Evolutionary conservation across 2,329 filamentous ascomycete species (phyloP), one percentile per base, ranked within the genome.

Genomic region (Ophiocordyceps australis): DNA sequence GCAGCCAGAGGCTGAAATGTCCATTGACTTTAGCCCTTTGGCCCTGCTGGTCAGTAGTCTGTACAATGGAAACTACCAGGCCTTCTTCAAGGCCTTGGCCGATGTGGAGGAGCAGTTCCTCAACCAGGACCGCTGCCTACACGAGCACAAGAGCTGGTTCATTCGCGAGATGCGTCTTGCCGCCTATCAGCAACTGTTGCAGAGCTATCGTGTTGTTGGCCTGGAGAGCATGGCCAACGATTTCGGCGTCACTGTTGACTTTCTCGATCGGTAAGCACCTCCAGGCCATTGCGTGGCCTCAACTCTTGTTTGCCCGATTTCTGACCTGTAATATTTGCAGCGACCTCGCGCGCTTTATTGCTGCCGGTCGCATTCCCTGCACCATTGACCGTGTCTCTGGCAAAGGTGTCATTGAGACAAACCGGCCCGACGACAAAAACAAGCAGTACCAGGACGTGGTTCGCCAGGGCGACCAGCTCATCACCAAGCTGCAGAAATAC

Each of bases 401-500:
- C 38, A 89, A 91, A 51, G 86, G 86, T 27, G 79, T 95, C 39
- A 95, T 98, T 42, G 89, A 95, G 65, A 98, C 89, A 23, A 94
- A 94, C 59, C 70, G 89, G 28, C 85, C 86, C 7, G 89, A 95
- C 49, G 85, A 93, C 59, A 98, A 98, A 74, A 95, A 95, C 65
- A 94, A 93, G 67, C 89, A 98, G 59, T 98, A 98, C 55, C 79
- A 85, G 41, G 89, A 98, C 42, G 83, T 95, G 20, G 83, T 98
- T 33, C 89, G 89, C 59, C 89, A 95, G 50, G 89, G 89, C 17
- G 89, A 98, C 52, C 80, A 92, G 54, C 65, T 98, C 35, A 95
- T 98, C 49, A 98, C 89, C 30, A 98, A 98, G 65, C 62, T 98
- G 39, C 89, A 98, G 59, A 98, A 98, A 65, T 98, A 98, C 52